phyloP scores from a whole-genome alignment of 495 filamentous ascomycete species.

The Aspergillus diversus region DNA sequence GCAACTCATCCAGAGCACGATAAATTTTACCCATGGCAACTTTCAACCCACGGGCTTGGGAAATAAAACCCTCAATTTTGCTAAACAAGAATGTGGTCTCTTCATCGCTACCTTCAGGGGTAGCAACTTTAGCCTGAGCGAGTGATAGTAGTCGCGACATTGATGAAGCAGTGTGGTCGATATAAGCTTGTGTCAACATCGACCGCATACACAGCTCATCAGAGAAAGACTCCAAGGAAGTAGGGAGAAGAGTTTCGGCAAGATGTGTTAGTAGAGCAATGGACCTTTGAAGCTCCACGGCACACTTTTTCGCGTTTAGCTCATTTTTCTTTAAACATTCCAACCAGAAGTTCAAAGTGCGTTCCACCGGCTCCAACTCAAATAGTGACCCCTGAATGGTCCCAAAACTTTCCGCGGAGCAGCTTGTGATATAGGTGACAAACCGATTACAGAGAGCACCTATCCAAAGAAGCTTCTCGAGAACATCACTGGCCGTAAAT shows the following conservation, averaged over 20 bases:
- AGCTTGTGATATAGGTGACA: conserved; percentile 73
- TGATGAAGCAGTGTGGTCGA: conserved; percentile 75
- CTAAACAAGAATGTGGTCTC: conserved; percentile 67
- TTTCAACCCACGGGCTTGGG: conserved; percentile 79
- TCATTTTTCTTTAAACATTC: conserved; percentile 82
- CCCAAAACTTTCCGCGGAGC: conserved; percentile 74
- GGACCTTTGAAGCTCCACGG: conserved; percentile 72
- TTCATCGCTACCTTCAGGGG: conserved; percentile 54
- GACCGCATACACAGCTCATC: conserved; percentile 75
- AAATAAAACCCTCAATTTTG: conserved; percentile 71
- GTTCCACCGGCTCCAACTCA: conserved; percentile 91
- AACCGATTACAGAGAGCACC: conserved; percentile 82
- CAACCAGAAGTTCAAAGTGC: conserved; percentile 86
- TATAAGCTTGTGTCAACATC: conserved; percentile 78
- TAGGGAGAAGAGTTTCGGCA: conserved; percentile 75
- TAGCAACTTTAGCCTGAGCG: conserved; percentile 61
- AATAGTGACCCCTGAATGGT: conserved; percentile 76
- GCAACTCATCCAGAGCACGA: conserved; percentile 77
- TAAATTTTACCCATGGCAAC: conserved; percentile 81
- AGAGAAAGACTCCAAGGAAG: conserved; percentile 74
- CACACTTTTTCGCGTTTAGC: conserved; percentile 80
- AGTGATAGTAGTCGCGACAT: conserved; percentile 65
- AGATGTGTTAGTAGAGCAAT: conserved; percentile 87
- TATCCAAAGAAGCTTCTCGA: conserved; percentile 88
- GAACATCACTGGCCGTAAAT: conserved; percentile 74